Base-by-base conservation (phyloP, 257 asterid genomes). In the Solanum bulbocastanum region DNA sequence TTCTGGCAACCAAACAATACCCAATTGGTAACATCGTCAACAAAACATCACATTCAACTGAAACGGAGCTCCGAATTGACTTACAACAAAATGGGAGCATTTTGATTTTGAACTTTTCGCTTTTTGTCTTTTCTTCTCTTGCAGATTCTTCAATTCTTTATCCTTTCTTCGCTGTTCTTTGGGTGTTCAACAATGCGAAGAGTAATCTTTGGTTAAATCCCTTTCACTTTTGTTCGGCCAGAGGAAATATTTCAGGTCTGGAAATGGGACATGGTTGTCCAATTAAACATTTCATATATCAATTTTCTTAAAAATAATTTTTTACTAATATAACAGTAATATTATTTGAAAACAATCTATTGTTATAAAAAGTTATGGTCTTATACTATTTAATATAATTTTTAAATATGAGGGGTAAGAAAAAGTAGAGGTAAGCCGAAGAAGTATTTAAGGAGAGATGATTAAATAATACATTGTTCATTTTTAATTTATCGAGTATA, bases 11-110 rank as follows among this genome's bases (percentile, higher is more conserved):
- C 72, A 71, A 86, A 33, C 23, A 42, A n/a, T 39, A 52, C 58
- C 88, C 32, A 86, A 86, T 86, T 49, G 84, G 49, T 49, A 72
- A 58, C 88, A 86, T 72, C 73, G 82, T 78, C 84, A 73, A 49
- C 13, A 27, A 49, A 86, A 78, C 71, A 86, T 36, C 68, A 23
- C 25, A 44, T 68, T 46, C 56, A 69, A 32, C 58, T 37, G 32
- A 85, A 30, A 69, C 22, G 60, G 30, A 44, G 76, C 83, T 18
- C 56, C 8, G 15, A 20, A 79, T 79, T 71, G 14, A 85, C 32
- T 71, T 39, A 85, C 11, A 27, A 85, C 87, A 37, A 71, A 85
- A 85, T 85, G 87, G 78, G 37, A 39, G 81, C 81, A 66, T n/a
- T 85, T 85, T 62, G 32, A 65, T 39, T 60, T 42, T 39, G 42